A percentile compares a stretch with the other conserved stretches of the same genome.
Conservation (phyloP, 1,139 yeast species). For the Yamadazyma aaseri region DNA sequence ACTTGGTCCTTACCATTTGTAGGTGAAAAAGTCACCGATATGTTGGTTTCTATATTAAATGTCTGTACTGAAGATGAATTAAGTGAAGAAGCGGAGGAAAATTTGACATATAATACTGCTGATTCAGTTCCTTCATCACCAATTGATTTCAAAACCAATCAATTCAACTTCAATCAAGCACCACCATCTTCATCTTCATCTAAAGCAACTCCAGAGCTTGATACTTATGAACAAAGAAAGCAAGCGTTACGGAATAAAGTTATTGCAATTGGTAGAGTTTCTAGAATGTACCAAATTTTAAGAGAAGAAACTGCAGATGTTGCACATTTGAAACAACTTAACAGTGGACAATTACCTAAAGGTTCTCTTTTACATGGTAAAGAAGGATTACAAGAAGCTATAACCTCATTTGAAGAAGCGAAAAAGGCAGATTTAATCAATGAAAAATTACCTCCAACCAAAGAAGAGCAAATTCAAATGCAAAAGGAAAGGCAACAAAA, state of each 20-base stretch:
- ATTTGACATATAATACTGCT: constrained; percentile 13
- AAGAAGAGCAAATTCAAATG: constrained; percentile 50
- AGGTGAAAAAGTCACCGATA: constrained; percentile 94
- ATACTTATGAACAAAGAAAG: constrained; percentile 43
- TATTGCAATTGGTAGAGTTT: constrained; percentile 90
- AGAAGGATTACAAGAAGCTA: constrained; percentile 72
- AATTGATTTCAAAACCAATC: constrained; percentile 10
- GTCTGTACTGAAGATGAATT: constrained; percentile 95
- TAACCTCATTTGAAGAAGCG: constrained; percentile 82
- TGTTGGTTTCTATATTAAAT: constrained; percentile 85
- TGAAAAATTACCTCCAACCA: constrained; percentile 87
- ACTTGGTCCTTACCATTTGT: constrained; percentile 98
- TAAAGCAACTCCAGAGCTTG: constrained; percentile 8
- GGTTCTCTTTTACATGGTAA: constrained; percentile 85
- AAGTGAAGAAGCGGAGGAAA: constrained; percentile 64
- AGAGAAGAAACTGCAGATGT: constrained; percentile 91
- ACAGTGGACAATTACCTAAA: constrained; percentile 71
- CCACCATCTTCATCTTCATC: constrained; percentile 10
- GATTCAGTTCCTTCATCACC: constrained; percentile 16
- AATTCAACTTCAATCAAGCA: constrained; percentile 7
- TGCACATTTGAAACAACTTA: constrained; percentile 68
- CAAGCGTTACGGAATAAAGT: constrained; percentile 82
- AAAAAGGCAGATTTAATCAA: constrained; percentile 75
- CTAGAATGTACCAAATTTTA: constrained; percentile 88
- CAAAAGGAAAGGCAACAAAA: constrained; percentile 46